Evolutionary conservation across 805 yeast species (phyloP).

Genomic region (Sugiyamaella marilandica): DNA sequence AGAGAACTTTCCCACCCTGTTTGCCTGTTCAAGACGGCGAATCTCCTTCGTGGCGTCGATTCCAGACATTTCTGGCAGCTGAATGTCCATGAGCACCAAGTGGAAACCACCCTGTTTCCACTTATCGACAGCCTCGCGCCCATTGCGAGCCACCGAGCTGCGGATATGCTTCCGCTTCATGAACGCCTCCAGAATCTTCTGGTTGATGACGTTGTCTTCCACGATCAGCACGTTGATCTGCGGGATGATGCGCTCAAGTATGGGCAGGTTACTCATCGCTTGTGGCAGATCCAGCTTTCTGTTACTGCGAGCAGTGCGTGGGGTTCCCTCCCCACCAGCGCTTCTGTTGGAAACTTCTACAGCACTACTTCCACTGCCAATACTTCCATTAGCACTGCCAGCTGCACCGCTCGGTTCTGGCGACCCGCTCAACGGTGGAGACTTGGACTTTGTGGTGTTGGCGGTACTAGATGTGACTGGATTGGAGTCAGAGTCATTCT

Average conservation of each 20-base stretch:
- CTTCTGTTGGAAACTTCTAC: not conserved
- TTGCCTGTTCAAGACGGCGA: constrained; percentile 72
- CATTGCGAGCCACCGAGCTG: constrained; percentile 84
- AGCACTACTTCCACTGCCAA: not conserved
- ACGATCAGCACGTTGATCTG: constrained; percentile 88
- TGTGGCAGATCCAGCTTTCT: not conserved
- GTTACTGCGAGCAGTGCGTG: not conserved
- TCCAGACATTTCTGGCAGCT: constrained; percentile 93
- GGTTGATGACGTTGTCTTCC: constrained; percentile 93
- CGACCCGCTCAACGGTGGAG: no score
- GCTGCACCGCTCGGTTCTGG: not conserved
- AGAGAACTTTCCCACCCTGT: constrained; percentile 63
- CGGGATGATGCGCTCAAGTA: constrained; percentile 61
- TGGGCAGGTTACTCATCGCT: constrained; percentile 8
- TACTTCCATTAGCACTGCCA: not conserved
- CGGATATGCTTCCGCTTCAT: constrained; percentile 79
- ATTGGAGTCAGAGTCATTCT: no score
- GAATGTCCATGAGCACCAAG: constrained; percentile 93
- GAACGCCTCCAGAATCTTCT: constrained; percentile 84
- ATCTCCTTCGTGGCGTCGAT: constrained; percentile 92
- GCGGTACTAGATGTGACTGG: no score
- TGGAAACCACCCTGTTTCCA: constrained; percentile 96
- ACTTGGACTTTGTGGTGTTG: no score
- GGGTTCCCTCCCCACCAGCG: not conserved
- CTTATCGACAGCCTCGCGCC: constrained; percentile 89